Percentiles rank a stretch among this genome's conserved stretches.
These are phyloP conservation scores for Ceriops decandra DNA, from an alignment of 345 rosid genomes.

Conservation along the genomic window DNA sequence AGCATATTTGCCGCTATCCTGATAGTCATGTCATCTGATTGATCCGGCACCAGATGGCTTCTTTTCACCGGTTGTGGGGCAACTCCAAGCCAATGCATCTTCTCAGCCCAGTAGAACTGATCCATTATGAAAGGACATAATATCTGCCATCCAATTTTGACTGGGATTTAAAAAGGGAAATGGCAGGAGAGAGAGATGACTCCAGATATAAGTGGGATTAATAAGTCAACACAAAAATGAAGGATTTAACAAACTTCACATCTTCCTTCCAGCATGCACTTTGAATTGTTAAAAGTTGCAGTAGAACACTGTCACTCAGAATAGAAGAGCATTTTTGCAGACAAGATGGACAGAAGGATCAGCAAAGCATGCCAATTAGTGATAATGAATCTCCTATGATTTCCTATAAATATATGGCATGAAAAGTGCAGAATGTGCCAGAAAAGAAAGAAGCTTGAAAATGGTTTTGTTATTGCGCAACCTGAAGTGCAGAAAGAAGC, in stretches of 20 bases:
- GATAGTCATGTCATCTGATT: constrained; percentile 31
- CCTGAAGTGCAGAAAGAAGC: no score
- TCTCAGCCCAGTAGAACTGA: constrained; percentile 96
- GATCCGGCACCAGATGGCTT: constrained; percentile 48
- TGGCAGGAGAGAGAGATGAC: not conserved
- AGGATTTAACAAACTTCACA: not conserved
- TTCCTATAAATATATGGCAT: no score
- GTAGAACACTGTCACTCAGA: no score
- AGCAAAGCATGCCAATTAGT: not conserved
- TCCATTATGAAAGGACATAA: constrained; percentile 83
- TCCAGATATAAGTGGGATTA: not conserved
- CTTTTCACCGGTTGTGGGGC: constrained; percentile 70
- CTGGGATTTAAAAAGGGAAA: not conserved
- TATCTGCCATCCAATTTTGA: constrained; percentile 44
- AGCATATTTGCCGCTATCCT: constrained; percentile 47
- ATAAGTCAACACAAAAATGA: no score
- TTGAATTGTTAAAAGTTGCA: not conserved
- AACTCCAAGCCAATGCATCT: constrained; percentile 90
- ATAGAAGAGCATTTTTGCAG: not conserved
- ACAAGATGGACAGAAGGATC: not conserved
- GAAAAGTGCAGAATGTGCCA: no score
- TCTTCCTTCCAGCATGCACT: not conserved
- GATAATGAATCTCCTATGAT: no score
- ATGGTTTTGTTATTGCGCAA: no score
- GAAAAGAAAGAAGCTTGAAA: no score